phyloP scores from a whole-genome alignment of 2,329 filamentous ascomycete genomes.

The Botrytis fragariae region DNA sequence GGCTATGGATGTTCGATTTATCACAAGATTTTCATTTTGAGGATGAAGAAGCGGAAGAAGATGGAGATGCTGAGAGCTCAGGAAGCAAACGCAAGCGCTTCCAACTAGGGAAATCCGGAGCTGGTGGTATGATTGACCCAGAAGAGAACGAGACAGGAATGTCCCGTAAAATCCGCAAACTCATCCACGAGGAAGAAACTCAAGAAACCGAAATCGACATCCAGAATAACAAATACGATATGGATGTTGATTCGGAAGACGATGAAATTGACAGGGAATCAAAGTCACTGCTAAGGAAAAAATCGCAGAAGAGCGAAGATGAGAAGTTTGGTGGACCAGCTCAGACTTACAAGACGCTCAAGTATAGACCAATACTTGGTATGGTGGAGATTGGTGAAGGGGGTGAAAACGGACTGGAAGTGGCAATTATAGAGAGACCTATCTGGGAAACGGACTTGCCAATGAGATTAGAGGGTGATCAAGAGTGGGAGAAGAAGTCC shows the following conservation, averaged over 20 bases:
- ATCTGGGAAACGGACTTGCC: constrained; percentile 78
- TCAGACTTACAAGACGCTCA: constrained; percentile 73
- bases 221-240: constrained; percentile 4
- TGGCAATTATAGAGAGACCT: constrained; percentile 85
- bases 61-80: constrained; percentile 19
- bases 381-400: constrained; percentile 48
- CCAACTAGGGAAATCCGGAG: constrained; percentile 45
- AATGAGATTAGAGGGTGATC: constrained; percentile 63
- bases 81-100: constrained; percentile 15
- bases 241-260: constrained; percentile 13
- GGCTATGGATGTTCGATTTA: constrained; percentile 90
- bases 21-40: constrained; percentile 53
- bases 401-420: constrained; percentile 57
- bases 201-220: constrained; percentile 36
- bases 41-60: constrained; percentile 27
- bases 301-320: constrained; percentile 35
- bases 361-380: constrained; percentile 91
- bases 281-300: constrained; percentile 24
- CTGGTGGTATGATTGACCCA: constrained; percentile 50
- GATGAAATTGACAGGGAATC: constrained; percentile 7
- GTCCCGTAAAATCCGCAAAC: constrained; percentile 42
- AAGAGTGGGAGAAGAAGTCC: constrained; percentile 46
- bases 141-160: constrained; percentile 30
- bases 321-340: constrained; percentile 16
- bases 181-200: constrained; percentile 43